Base-by-base conservation (phyloP, 2,329 filamentous ascomycete genomes). In the Fusarium setosum region DNA sequence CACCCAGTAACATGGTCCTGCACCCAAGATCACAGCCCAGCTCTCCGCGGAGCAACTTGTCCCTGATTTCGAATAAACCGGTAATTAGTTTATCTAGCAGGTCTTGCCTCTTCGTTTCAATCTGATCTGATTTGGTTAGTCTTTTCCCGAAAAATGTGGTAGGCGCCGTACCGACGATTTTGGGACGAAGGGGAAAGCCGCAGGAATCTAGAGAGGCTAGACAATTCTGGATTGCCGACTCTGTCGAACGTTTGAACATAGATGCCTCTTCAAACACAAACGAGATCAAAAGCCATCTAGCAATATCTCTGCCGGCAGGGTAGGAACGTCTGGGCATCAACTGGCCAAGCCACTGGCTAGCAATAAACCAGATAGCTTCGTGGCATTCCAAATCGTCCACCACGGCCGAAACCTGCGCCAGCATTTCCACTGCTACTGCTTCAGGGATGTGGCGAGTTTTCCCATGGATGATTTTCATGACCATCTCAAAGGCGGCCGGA, bases 331-430 rank as follows among this genome's bases (percentile, higher is more conserved):
- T 18, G 15, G 17, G 23, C 13, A 31, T 44, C 24, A 67, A 17
- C 11, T 59, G 42, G 21, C n/a, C 5, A 6, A 64, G 11, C 67
- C 65, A 69, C 4, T n/a, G 6, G 4, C 54, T 52, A 6, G 47
- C 57, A 41, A 67, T 31, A 26, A 59, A 59, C 32, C 49, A 52
- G 9, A 40, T 9, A 40, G 68, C 56, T 15, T 63, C 52, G 26
- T 61, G 59, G 31, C 68, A 70, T 45, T 61, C 37, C 44, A 70
- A 52, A 13, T 70, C 63, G 29, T 69, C 63, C 4, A 63, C 63
- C 7, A 69, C 18, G 15, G 57, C 51, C 3, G 68, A 34, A n/a
- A 70, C 55, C 8, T 40, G 40, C 9, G 65, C 63, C 6, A 70
- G 24, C 44, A 60, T 23, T 3, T 56, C 32, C 2, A 56, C 13